These are phyloP conservation scores for Thelonectria olida DNA, from an alignment of 2,329 filamentous ascomycete genomes.

Conservation along the genomic window DNA sequence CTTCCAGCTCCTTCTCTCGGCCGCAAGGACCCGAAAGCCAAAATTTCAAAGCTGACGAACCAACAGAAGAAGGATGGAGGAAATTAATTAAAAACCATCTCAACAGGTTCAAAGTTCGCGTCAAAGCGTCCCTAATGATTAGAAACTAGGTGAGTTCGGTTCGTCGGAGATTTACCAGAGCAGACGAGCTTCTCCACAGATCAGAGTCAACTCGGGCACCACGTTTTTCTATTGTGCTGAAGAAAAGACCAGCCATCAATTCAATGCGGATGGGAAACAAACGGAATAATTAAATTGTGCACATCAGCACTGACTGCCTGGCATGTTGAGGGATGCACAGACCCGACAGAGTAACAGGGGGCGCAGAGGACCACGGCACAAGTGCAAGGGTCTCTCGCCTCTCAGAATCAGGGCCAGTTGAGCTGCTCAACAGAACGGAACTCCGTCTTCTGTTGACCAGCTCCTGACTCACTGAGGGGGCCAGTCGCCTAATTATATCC, in stretches of 20 bases:
- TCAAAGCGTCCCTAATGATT: neutral
- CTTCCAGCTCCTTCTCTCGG: neutral
- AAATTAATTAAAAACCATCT: neutral
- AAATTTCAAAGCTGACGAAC: neutral
- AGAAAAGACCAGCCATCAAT: too few relatives aligned
- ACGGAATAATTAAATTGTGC: neutral
- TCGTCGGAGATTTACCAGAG: constrained; percentile 5
- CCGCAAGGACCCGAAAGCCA: neutral
- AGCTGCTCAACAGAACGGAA: constrained; percentile 6
- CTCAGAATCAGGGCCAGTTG: constrained; percentile 16
- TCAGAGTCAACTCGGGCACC: neutral
- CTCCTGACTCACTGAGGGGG: neutral
- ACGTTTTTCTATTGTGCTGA: neutral
- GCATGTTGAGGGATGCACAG: neutral
- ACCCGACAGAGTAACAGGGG: neutral
- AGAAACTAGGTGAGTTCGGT: neutral
- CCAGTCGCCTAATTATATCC: neutral
- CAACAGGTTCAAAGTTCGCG: too few relatives aligned
- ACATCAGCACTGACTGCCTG: neutral
- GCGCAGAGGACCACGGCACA: neutral
- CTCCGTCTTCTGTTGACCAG: neutral
- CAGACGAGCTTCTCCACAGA: neutral
- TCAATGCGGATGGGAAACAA: neutral
- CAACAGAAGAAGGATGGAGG: neutral
- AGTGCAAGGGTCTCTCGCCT: constrained; percentile 2